phyloP scores from a whole-genome alignment of 176 grass and related monocot genomes.

The Metroxylon sagu region DNA sequence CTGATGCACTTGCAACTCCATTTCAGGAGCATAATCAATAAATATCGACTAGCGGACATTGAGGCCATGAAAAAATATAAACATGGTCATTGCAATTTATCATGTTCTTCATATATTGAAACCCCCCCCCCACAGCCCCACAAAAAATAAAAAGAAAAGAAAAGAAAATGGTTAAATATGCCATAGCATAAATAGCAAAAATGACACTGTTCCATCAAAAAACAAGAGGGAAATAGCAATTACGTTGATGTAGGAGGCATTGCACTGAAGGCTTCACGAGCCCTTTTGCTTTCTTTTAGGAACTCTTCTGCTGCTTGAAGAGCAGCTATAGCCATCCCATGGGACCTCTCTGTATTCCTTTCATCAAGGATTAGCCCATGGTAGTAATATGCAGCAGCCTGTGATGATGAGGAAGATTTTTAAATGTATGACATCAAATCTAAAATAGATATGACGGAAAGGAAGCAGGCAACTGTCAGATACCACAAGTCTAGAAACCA shows the following conservation, averaged over 20 bases:
- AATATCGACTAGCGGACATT: no score
- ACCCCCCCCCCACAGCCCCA: no score
- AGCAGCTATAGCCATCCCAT: constrained; percentile 17
- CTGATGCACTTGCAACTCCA: no score
- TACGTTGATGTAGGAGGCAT: constrained; percentile 18
- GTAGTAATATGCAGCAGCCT: constrained; percentile 26
- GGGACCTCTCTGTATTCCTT: constrained; percentile 22
- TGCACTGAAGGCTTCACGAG: constrained; percentile 17
- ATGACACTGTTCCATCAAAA: neutral
- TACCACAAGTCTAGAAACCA: no score
- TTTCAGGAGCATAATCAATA: no score
- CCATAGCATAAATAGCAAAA: neutral
- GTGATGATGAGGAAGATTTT: neutral
- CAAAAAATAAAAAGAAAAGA: no score
- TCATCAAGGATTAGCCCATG: constrained; percentile 23
- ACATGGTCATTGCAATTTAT: no score
- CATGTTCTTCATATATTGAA: no score
- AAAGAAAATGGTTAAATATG: neutral
- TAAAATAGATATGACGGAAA: no score
- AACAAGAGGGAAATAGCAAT: neutral
- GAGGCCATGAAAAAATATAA: no score
- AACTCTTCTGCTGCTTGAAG: constrained; percentile 21
- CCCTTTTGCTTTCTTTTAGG: constrained; percentile 22
- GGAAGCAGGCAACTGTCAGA: no score
- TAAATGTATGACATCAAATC: neutral